Evolutionary conservation across 2,329 filamentous ascomycete species (phyloP).

Genomic region (Paracoccidioides brasiliensis): DNA sequence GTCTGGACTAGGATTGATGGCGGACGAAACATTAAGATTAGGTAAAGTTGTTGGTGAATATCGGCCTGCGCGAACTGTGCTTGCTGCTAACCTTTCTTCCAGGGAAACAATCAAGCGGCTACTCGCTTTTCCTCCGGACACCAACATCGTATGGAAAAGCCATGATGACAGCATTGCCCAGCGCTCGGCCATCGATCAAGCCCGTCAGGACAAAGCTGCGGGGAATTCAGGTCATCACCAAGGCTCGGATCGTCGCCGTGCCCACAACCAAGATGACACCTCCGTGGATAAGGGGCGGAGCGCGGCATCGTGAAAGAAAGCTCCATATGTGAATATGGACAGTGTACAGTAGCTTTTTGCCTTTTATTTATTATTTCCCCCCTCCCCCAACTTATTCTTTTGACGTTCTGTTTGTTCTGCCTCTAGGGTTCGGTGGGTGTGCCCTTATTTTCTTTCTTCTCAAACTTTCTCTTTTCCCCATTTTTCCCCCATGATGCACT

Average conservation of each 20-base stretch:
- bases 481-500: not conserved
- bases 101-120: slow-evolving; percentile 92
- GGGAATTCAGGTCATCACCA: slow-evolving; percentile 23
- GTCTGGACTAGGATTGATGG: slow-evolving; percentile 95
- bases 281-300: slow-evolving; percentile 31
- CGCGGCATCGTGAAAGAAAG: slow-evolving; percentile 18
- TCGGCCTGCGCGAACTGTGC: not conserved
- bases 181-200: slow-evolving; percentile 78
- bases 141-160: slow-evolving; percentile 86
- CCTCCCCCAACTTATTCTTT: not conserved
- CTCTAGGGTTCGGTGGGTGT: not conserved
- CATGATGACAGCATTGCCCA: slow-evolving; percentile 94
- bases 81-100: not conserved
- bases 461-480: not conserved
- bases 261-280: slow-evolving; percentile 33
- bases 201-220: slow-evolving; percentile 65
- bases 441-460: not conserved
- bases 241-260: slow-evolving; percentile 30
- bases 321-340: not conserved
- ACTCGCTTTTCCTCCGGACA: slow-evolving; percentile 74
- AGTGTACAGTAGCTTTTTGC: not conserved
- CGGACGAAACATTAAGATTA: slow-evolving; percentile 87
- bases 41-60: slow-evolving; percentile 43
- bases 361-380: slow-evolving; percentile 1
- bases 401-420: not conserved